Base-by-base conservation (phyloP, 2,329 filamentous ascomycete genomes). In the Claviceps pusilla region DNA sequence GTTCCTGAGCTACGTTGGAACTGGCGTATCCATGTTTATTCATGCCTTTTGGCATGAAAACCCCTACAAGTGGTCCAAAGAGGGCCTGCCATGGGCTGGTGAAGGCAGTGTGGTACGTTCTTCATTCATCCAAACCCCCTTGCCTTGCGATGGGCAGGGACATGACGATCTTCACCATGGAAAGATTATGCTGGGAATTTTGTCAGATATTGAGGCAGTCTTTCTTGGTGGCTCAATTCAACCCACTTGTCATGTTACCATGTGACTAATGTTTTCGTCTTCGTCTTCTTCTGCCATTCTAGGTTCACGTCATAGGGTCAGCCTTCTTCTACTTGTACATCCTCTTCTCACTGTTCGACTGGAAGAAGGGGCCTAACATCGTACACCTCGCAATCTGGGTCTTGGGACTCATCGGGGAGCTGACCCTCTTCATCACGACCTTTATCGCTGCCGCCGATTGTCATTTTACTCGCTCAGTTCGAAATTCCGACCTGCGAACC, bases 321-420 rank as follows among this genome's bases (percentile, higher is more conserved):
- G 86, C 89, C 60, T 95, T 95, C 74, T 82, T 93, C 59, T 93
- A 94, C 72, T 78, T 87, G 51, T 83, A 95, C 60, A 79, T 95
- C 60, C 77, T 94, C 60, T 85, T 96, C 63, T 89, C 89, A 35
- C 78, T 97, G 55, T 76, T 95, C 63, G 90, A 96, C 68, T 86
- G 86, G 64, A 82, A 80, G 58, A 83, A 88, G 39, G 87, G 87
- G 12, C 93, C 93, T 0, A 90, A 84, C 51, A 73, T 83, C 49
- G 83, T 87, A 53, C 89, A 96, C 69, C 78, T 91, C 54, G 70
- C 85, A 49, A 83, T 88, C 61, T 98, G 93, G 93, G 66, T 76
- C 46, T 69, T 89, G 47, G 84, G 84, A 31, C 67, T 89, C n/a
- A 68, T 79, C 31, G 77, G 89, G 57, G 93, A 98, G 68, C 61